Evolutionary conservation across 352 stramenopile species (phyloP), one percentile per base, ranked within the genome.

Genomic region (Globisporangium rhizosaccharum): DNA sequence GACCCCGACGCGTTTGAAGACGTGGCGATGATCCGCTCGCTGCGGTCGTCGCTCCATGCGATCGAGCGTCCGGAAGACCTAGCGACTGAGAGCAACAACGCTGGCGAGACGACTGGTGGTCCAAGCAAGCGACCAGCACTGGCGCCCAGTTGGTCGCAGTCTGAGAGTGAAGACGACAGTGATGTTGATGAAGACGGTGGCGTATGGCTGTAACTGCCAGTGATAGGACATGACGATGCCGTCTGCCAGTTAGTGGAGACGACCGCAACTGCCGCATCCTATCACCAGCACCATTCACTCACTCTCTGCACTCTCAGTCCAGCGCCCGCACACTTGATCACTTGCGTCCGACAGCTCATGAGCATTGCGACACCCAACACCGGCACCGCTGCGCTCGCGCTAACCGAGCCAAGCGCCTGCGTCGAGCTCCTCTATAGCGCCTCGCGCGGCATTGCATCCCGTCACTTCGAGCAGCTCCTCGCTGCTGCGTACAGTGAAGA

Each of bases 121-220:
- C 14, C 20, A 20, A 50, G 26, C 30, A 41, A 18, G 37, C 56
- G 20, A 23, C 55, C 30, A 18, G 20, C 36, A n/a, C 37, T 61
- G n/a, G 53, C 62, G 39, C 53, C 26, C 56, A n/a, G 18, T 23
- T 61, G 56, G 56, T 55, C 46, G 8, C 48, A 50, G 48, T 61
- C 70, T 15, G 63, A 67, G 25, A 63, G 57, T 5, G 61, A 64
- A 30, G 63, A 71, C 25, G 72, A 82, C 18, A 56, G 67, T 12
- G 68, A 79, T 14, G 57, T 74, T 8, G 73, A 75, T 8, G 70
- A 71, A 14, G 75, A 88, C 56, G 79, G 79, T 2, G 79, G 79
- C 3, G 61, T 88, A 14, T 88, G 76, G 76, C 55, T 86, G 36
- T 88, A 76, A 66, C 39, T 17, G 39, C 14, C 39, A n/a, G 9